Base-by-base conservation (phyloP, 352 stramenopile species). In the Globisporangium nunn region DNA sequence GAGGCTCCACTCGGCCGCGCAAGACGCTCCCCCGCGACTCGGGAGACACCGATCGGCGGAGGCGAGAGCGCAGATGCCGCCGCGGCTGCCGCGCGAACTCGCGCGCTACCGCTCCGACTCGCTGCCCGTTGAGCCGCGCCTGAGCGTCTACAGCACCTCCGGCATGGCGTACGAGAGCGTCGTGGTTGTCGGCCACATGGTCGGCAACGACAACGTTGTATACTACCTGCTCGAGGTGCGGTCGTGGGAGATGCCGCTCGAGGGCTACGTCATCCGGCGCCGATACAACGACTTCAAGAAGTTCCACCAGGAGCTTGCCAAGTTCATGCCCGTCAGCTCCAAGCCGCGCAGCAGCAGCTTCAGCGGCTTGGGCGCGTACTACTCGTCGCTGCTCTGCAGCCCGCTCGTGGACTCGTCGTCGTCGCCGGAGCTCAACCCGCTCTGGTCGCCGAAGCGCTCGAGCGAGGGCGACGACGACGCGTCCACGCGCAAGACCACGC, bases 191-290 rank as follows among this genome's bases (percentile, higher is more conserved):
- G 79, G 79, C 18, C 74, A 90, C 56, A 70, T 75, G 45, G 57
- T 71, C 59, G 79, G 80, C 50, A 84, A 61, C 28, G 75, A 86
- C 54, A 78, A 80, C 43, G 65, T 88, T 50, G 79, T 88, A 51
- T 89, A 89, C 65, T 89, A 91, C 63, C 62, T 89, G 40, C 49
- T 91, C 41, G 79, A 91, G 50, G 77, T 91, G 58, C 73, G 77
- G 15, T 88, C 78, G 15, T 81, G 71, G 66, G 79, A 89, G 50
- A 74, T 68, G 49, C 81, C 81, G 37, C 77, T 91, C 4, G 81
- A 91, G n/a, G 74, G 72, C 10, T 91, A 91, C 71, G 80, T 88
- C 50, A 73, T 91, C 46, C 78, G 81, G 17, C 75, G 81, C 23
- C 75, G 81, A 6, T 91, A 85, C 67, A 86, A 83, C 56, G 81